phyloP scores from a whole-genome alignment of 1,139 yeast genomes.

The Taphrina betulina region DNA sequence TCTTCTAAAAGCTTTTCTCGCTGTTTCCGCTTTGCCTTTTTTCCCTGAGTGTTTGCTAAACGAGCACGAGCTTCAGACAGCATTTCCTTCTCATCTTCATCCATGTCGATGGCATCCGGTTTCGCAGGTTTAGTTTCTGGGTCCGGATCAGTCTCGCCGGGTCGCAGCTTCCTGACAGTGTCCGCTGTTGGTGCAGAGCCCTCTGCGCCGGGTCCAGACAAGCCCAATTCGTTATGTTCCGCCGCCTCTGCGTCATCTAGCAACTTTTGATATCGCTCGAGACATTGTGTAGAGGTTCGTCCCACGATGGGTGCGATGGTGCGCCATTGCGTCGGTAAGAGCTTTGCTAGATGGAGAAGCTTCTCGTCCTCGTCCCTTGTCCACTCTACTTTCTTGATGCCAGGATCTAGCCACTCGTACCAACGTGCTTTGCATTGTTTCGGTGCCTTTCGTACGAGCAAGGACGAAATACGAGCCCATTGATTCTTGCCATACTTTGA shows the following conservation, averaged over 20 bases:
- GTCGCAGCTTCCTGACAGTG: conserved; percentile 37
- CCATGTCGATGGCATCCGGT: conserved; percentile 76
- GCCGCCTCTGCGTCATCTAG: conserved; percentile 56
- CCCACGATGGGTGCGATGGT: conserved; percentile 78
- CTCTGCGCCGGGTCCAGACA: conserved; percentile 54
- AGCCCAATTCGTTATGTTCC: conserved; percentile 48
- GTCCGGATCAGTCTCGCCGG: conserved; percentile 62
- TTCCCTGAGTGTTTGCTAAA: conserved; percentile 88
- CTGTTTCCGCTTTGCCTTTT: conserved; percentile 87
- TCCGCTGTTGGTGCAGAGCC: conserved; percentile 43
- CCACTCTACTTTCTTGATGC: conserved; percentile 66
- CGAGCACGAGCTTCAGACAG: conserved; percentile 89
- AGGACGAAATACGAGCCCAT: conserved; percentile 90
- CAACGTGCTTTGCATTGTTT: conserved; percentile 91
- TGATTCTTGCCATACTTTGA: conserved; percentile 91
- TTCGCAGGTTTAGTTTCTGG: conserved; percentile 82
- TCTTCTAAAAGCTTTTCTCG: conserved; percentile 79
- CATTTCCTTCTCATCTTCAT: conserved; percentile 90
- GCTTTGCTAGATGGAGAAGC: conserved; percentile 62
- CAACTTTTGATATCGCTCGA: conserved; percentile 79
- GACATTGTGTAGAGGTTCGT: conserved; percentile 81
- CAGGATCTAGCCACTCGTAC: conserved; percentile 85
- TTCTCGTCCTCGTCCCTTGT: conserved; percentile 72
- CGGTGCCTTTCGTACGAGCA: conserved; percentile 80
- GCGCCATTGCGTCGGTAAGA: conserved; percentile 92